Evolutionary conservation across 2,329 filamentous ascomycete species (phyloP).

Genomic region (Colletotrichum musae): DNA sequence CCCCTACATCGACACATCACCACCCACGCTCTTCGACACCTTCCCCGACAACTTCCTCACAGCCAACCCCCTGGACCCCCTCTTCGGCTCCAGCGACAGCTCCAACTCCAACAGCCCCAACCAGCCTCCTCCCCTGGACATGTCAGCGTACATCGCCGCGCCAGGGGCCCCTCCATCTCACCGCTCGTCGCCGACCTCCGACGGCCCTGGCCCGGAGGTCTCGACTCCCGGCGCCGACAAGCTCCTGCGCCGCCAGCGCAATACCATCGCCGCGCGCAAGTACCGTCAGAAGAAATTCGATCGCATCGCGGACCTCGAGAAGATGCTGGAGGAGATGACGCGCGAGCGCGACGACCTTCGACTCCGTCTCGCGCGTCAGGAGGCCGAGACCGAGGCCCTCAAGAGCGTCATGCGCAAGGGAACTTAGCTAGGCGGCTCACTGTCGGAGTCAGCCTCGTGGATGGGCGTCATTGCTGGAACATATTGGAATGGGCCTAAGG

Average conservation of each 20-base stretch:
- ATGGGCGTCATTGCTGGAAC: neutral
- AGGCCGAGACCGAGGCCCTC: conserved; percentile 75
- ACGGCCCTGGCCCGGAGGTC: neutral
- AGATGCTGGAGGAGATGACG: conserved; percentile 70
- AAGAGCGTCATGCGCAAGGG: conserved; percentile 60
- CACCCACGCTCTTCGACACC: conserved; percentile 37
- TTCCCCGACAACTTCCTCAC: conserved; percentile 27
- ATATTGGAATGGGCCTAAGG: neutral
- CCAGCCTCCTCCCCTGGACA: conserved; percentile 34
- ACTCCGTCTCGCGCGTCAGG: conserved; percentile 73
- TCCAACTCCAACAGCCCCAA: conserved; percentile 38
- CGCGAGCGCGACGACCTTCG: conserved; percentile 75
- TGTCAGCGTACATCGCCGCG: conserved; percentile 16
- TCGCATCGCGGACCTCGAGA: conserved; percentile 74
- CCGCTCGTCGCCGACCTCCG: conserved; percentile 32
- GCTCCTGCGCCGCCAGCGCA: conserved; percentile 73
- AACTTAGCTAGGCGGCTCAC: conserved; percentile 1
- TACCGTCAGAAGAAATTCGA: conserved; percentile 81
- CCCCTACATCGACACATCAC: conserved; percentile 32
- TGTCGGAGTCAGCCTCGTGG: neutral
- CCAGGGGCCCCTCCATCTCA: conserved; percentile 20
- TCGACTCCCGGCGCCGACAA: conserved; percentile 43
- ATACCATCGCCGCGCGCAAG: conserved; percentile 79
- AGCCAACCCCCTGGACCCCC: conserved; percentile 14
- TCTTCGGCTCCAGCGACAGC: conserved; percentile 30